Base-by-base conservation (phyloP, 2,329 filamentous ascomycete genomes). In the Elsinoe fawcettii region DNA sequence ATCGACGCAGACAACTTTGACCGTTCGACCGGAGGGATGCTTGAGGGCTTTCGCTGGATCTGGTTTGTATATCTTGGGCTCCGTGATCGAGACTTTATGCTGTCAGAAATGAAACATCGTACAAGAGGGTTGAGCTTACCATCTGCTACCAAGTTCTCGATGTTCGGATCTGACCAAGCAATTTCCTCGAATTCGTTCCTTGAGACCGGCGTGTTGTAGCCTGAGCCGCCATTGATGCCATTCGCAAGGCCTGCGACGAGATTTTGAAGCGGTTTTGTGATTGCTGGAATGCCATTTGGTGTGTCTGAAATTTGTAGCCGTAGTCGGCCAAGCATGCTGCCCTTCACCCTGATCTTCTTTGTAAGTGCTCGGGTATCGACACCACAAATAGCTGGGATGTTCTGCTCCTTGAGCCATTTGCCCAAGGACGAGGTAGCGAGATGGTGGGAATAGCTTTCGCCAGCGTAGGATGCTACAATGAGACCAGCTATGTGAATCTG, bases 391-490 rank as follows among this genome's bases (percentile, higher is more conserved):
- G 91, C 93, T 39, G 93, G 93, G 57, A 99, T 81, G 60, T 85
- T 88, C 74, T 97, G 88, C 75, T 97, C 90, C 77, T 96, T 96
- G 67, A 99, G 81, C 93, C 93, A 99, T 71, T 87, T 80, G 60
- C 92, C 92, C 54, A 99, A 79, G 2, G 92, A 97, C 46, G 91
- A 96, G 63, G 83, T 80, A 46, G 93, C 93, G 59, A 99, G 81
- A 77, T 90, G 90, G 75, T 99, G 93, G 14, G 92, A 97, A 76
- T 86, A 99, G 68, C 95, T 87, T 75, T 97, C 92, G 66, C 91
- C 93, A 27, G 89, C 85, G 74, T 99, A 97, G 7, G 90, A 90
- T 58, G 92, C 89, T 51, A 90, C 86, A 47, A 99, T 85, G 59
- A 99, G 81, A 70, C 90, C 93, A 49, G 92, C 88, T 68, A 97